Evolutionary conservation across 306 rosid genomes (phyloP).

Genomic region (Heteromeles arbutifolia): DNA sequence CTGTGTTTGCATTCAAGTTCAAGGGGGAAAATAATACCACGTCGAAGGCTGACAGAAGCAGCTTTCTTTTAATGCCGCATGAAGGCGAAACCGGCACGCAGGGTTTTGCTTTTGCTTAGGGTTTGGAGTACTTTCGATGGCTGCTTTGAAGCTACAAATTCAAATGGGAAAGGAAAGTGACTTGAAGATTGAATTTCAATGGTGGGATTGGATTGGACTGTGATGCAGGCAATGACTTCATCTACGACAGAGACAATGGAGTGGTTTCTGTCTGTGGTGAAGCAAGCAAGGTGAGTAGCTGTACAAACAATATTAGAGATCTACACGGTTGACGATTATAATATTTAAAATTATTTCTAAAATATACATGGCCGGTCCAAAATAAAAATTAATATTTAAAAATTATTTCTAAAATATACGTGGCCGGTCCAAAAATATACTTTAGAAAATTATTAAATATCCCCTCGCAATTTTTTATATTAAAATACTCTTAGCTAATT

Average conservation of each 20-base stretch:
- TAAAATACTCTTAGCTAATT: too few species aligned
- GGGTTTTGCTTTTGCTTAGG: slow-evolving; percentile 31
- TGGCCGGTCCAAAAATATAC: not conserved
- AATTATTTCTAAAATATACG: too few species aligned
- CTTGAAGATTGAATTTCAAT: slow-evolving; percentile 12
- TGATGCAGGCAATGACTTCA: slow-evolving; percentile 52
- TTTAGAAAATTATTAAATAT: too few species aligned
- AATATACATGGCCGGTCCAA: not conserved
- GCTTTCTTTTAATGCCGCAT: slow-evolving; percentile 6
- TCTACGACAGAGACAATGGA: slow-evolving; percentile 34
- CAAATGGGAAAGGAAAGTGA: slow-evolving; percentile 25
- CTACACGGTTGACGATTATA: not conserved
- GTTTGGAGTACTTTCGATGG: slow-evolving; percentile 14
- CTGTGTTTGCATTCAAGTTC: slow-evolving; percentile 7
- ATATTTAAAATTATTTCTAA: not conserved
- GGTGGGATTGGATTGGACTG: slow-evolving; percentile 17
- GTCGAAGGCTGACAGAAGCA: slow-evolving; percentile 5
- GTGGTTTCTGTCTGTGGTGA: slow-evolving; percentile 21
- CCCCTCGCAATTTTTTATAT: too few species aligned
- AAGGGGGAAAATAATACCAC: slow-evolving; percentile 1
- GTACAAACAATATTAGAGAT: not conserved
- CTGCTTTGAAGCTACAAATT: slow-evolving; percentile 26
- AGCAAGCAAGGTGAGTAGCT: not conserved
- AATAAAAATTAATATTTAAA: not conserved
- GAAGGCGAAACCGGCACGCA: slow-evolving; percentile 17